phyloP scores from a whole-genome alignment of 2,329 filamentous ascomycete species.

The Nigrograna mackinnonii region DNA sequence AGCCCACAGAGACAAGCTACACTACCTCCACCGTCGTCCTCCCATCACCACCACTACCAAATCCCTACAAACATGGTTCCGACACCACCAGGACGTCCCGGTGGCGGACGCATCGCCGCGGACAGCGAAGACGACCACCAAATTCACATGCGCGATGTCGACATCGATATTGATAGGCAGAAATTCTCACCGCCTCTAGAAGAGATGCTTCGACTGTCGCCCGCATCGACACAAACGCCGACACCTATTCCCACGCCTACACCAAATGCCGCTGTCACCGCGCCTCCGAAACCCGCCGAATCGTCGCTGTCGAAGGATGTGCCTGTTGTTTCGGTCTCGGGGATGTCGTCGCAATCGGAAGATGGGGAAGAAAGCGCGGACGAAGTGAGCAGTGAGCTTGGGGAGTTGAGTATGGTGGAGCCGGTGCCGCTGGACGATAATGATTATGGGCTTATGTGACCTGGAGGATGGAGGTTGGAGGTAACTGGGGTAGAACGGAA shows the following conservation, averaged over 20 bases:
- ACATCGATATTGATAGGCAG: slow-evolving; percentile 16
- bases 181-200: slow-evolving; percentile 19
- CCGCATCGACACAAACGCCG: slow-evolving; percentile 1
- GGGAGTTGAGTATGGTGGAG: slow-evolving; percentile 30
- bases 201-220: slow-evolving; percentile 17
- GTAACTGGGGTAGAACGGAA: too few species aligned
- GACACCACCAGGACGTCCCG: slow-evolving; percentile 13
- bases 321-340: slow-evolving; percentile 11
- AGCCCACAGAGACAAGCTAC: too few species aligned
- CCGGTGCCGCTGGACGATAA: slow-evolving; percentile 27
- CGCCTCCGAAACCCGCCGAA: too few species aligned
- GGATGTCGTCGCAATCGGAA: slow-evolving; percentile 6
- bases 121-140: slow-evolving; percentile 13
- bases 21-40: neutral
- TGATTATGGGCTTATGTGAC: slow-evolving; percentile 26
- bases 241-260: neutral
- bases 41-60: slow-evolving; percentile 5
- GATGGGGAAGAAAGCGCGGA: slow-evolving; percentile 13
- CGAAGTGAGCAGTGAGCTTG: slow-evolving; percentile 27
- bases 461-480: too few species aligned
- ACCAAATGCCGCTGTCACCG: neutral
- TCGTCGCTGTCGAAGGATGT: slow-evolving; percentile 5
- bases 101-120: slow-evolving; percentile 5
- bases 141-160: slow-evolving; percentile 15
- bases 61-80: slow-evolving; percentile 18